Base-by-base conservation (phyloP, 306 rosid species). In the Abrus precatorius region DNA sequence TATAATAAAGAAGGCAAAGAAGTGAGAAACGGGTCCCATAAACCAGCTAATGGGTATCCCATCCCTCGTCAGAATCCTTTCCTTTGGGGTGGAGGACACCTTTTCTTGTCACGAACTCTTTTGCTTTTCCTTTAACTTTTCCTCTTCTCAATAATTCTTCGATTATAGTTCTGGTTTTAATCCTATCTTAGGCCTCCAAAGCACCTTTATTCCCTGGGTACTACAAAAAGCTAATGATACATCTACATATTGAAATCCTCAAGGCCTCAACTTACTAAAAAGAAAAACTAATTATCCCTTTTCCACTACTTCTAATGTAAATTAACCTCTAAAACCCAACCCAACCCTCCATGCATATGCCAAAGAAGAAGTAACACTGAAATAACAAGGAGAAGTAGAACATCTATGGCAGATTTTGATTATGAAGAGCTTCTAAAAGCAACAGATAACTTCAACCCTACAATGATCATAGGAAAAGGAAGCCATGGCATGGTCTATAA, bases 401-500 rank as follows among this genome's bases (percentile, higher is more conserved):
- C 20, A 20, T 20, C 20, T 20, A 80, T 84, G 91, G 72, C 30
- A 20, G 88, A 69, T 62, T 81, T 81, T 49, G 87, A 86, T 0
- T 91, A 86, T 1, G 83, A 87, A 44, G 88, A 88, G 55, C 68
- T 91, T 28, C 81, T 82, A 2, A 66, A 80, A 41, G 88, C 86
- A 20, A 91, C 92, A 2, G 82, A 82, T 10, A 80, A 80, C 10
- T 91, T 89, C 84, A 83, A 88, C 65, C 61, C 85, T 0, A 34
- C 70, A 2, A 83, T 28, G 38, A 69, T 89, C 7, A 52, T 89
- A 3, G 93, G 96, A 6, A 91, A 79, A 86, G 95, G 95, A 76
- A 85, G 91, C 81, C 93, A 89, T 54, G 93, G 95, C 6, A 78
- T 32, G 45, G 90, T 91, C 1, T 89, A 77, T 72, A 80, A 75